phyloP scores from a whole-genome alignment of 1,284 basidiomycete genomes.

The Takashimella koratensis region DNA sequence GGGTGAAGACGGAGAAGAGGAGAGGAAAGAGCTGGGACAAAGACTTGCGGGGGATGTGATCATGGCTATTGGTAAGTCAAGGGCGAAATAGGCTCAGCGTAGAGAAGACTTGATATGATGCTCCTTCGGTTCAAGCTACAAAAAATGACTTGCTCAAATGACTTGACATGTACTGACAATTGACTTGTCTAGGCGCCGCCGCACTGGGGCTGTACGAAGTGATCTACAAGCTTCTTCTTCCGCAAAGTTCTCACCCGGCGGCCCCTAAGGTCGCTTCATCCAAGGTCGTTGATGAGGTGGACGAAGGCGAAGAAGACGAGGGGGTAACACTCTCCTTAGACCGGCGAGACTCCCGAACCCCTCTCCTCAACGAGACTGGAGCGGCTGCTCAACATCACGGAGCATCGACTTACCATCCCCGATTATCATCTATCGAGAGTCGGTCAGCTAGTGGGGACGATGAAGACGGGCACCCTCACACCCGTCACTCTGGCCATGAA shows the following conservation, averaged over 20 bases:
- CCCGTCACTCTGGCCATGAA: neutral
- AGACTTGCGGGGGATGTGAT: conserved; percentile 42
- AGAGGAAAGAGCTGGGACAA: neutral
- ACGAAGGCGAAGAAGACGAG: conserved; percentile 9
- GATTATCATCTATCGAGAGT: too few species aligned
- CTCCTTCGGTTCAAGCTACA: neutral
- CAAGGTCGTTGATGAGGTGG: neutral
- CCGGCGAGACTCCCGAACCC: too few species aligned
- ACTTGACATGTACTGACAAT: too few species aligned
- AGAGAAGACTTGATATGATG: too few species aligned
- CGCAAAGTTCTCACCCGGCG: conserved; percentile 26
- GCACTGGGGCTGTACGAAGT: conserved; percentile 49
- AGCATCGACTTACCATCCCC: too few species aligned
- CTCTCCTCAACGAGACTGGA: neutral
- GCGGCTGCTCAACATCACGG: too few species aligned
- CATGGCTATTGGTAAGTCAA: conserved; percentile 44
- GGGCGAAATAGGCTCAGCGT: neutral
- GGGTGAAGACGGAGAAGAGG: conserved; percentile 5
- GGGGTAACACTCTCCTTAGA: too few species aligned
- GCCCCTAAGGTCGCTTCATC: neutral
- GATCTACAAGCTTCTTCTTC: conserved; percentile 48
- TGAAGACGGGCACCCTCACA: neutral
- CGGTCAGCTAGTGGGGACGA: neutral
- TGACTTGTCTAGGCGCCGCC: conserved; percentile 38
- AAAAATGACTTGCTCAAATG: neutral